Base-by-base conservation (phyloP, 192 early-diverging fungal species). In the Coemansia sp. region DNA sequence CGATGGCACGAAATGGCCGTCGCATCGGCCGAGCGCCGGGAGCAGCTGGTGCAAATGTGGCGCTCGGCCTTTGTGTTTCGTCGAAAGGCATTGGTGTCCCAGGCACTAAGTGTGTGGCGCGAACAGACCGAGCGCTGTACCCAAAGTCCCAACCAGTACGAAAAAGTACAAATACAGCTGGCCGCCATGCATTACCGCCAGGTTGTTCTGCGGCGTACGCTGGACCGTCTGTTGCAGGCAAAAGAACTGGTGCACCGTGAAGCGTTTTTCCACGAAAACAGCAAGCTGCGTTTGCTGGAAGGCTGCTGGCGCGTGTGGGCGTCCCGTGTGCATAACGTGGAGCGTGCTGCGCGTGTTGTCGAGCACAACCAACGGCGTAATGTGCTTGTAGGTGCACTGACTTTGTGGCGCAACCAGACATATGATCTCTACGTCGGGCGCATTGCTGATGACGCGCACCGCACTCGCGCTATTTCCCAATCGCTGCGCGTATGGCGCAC, bases 1-100 rank as follows among this genome's bases (percentile, higher is more conserved):
- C 37, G 37, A 35, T 80, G 77, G 77, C 65, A 54, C 0, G 23
- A 43, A 3, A 80, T 80, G 65, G 70, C 77, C 50, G 19, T 63
- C 58, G 9, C 19, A 29, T 37, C 59, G 45, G 25, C 22, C 2
- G 37, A 39, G 1, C 66, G 69, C 23, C 76, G 76, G 37, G 64
- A 79, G 8, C 64, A 72, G 52, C 32, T 79, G 10, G 27, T 69
- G 14, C 5, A 19, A n/a, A 66, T 64, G 64, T 79, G 76, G 76
- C 49, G 24, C 4, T 43, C 56, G 4, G 77, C 72, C 24, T 54
- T 66, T 45, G 49, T 11, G 25, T 62, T 70, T 23, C 58, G 59
- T 2, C 32, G 53, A 12, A 23, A 23, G 2, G 9, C 21, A 27
- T 35, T 69, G 21, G 4, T 74, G 19, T 35, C n/a, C 9, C 48